Evolutionary conservation across 106 monocot species (phyloP).

Genomic region (Apostasia shenzhenica): DNA sequence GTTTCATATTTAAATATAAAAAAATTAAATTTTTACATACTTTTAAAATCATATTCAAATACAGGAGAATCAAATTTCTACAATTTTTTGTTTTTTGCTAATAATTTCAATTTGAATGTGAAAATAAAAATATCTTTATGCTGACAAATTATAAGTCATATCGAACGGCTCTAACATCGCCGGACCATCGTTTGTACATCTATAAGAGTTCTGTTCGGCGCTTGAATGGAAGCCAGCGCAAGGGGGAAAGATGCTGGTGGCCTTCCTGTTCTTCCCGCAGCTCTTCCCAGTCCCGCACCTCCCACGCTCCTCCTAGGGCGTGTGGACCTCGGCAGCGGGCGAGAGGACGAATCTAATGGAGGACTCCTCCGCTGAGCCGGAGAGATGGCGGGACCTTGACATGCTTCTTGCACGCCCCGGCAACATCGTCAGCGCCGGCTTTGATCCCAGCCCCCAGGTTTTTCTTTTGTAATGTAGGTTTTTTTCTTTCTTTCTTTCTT

Average conservation of each 20-base stretch:
- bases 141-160: no score
- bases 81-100: no score
- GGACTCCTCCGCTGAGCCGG: constrained; percentile 8
- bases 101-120: no score
- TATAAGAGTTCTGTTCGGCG: no score
- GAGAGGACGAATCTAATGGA: neutral
- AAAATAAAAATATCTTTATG: no score
- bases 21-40: no score
- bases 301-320: neutral
- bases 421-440: constrained; percentile 64
- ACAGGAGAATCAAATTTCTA: no score
- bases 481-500: neutral
- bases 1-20: no score
- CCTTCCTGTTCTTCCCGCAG: neutral
- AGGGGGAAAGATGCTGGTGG: neutral
- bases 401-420: constrained; percentile 81
- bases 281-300: neutral
- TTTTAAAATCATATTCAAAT: no score
- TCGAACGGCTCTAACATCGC: no score
- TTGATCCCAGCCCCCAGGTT: constrained; percentile 49
- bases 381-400: constrained; percentile 79
- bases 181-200: no score
- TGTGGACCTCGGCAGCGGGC: neutral
- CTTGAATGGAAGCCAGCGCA: no score
- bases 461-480: neutral